Conservation (phyloP, 202 grass and related monocot species). For the Alloteropsis angusta region DNA sequence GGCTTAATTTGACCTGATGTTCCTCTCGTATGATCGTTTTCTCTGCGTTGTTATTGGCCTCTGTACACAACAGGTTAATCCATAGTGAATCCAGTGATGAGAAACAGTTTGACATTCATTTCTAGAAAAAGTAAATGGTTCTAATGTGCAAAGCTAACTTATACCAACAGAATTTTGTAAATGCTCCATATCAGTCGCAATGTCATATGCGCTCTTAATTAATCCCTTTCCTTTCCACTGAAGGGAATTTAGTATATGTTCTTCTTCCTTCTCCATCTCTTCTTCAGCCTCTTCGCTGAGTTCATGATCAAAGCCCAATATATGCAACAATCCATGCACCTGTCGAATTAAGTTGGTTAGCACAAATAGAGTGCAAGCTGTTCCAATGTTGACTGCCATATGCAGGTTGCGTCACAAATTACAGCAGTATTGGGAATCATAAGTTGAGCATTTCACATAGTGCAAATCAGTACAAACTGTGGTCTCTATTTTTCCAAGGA, state of each 20-base stretch:
- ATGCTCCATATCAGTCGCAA: conserved; percentile 2
- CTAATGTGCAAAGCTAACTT: conserved; percentile 1
- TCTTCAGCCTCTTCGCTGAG: conserved; percentile 58
- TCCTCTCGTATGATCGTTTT: conserved; percentile 9
- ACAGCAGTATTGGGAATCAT: not conserved
- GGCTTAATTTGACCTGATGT: conserved; percentile 48
- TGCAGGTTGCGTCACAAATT: not conserved
- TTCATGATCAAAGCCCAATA: conserved; percentile 97
- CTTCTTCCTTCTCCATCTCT: conserved; percentile 86
- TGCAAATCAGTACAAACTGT: not conserved
- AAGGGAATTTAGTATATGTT: conserved; percentile 55
- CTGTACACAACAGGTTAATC: conserved; percentile 29
- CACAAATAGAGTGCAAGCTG: not conserved
- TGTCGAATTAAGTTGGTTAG: conserved; percentile 31
- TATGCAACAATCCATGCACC: conserved; percentile 90
- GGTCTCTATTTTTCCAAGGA: not conserved
- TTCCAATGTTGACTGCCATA: not conserved
- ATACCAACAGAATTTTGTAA: conserved; percentile 23
- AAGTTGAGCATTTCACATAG: not conserved
- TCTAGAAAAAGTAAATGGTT: not conserved
- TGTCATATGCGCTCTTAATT: conserved; percentile 65
- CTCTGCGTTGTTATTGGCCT: conserved; percentile 34
- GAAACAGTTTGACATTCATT: not conserved
- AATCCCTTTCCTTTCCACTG: conserved; percentile 86
- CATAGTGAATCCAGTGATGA: conserved; percentile 17